Evolutionary conservation across 139 green algal species (phyloP), one percentile per base, ranked within the genome.

Genomic region (Chlorella ohadii): DNA sequence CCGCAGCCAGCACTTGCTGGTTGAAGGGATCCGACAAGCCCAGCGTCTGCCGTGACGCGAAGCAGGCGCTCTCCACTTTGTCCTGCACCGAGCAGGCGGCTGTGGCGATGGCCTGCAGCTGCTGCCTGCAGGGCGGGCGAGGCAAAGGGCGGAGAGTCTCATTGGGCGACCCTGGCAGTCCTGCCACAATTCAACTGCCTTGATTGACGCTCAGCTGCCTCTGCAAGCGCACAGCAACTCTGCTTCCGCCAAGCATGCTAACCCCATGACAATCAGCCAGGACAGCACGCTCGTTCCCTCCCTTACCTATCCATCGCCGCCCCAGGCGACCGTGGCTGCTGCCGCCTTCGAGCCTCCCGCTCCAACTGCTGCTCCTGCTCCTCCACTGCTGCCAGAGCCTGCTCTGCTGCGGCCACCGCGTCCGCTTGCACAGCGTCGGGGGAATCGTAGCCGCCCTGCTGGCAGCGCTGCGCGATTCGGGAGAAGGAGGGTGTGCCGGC

Each of bases 51-150:
- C 61, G 44, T 19, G 80, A 25, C 0, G 15, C 12, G 28, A 79
- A 70, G 75, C 83, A 83, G 41, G 74, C 65, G 4, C 33, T 27
- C 15, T 83, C 77, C 19, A 87, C 33, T 2, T 84, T 44, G 76
- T 87, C 83, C 28, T 78, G 75, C 83, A 84, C 33, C 0, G 83
- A 39, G 47, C 68, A 78, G 38, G 75, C 41, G 5, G 67, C 83
- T 0, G 73, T 70, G 25, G 67, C 64, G 7, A 68, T 65, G 4
- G 75, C 64, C 25, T 70, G 72, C 20, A 67, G 55, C 39, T 41
- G 56, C 41, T 82, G 65, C 56, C n/a, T 33, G 47, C 44, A 47
- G 36, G 4, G 51, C 51, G 51, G 11, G 44, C 6, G 44, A 11
- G n/a, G n/a, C n/a, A n/a, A n/a, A n/a, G n/a, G n/a, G n/a, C n/a